Percentiles rank a stretch among this genome's conserved stretches.
Conservation (phyloP, 352 stramenopile genomes). For the Phytophthora aleatoria region DNA sequence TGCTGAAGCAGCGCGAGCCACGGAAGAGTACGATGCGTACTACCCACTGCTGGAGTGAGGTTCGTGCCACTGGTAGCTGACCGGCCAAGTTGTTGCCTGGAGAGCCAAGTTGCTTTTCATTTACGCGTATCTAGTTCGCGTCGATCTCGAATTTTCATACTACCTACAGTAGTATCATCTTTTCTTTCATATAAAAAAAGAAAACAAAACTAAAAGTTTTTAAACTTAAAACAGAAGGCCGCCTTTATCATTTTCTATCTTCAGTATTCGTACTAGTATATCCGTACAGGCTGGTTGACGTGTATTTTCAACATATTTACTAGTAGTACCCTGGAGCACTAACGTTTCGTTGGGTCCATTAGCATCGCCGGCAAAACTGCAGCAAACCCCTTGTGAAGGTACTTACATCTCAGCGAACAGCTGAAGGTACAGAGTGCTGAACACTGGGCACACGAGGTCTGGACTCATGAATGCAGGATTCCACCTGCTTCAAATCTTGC, state of each 20-base stretch:
- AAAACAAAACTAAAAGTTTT: too few species aligned
- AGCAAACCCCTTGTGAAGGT: slow-evolving; percentile 6
- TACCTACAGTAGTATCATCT: not conserved
- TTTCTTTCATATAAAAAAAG: not conserved
- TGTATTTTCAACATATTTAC: slow-evolving; percentile 19
- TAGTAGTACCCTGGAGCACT: slow-evolving; percentile 5
- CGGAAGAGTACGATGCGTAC: not conserved
- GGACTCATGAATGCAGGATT: slow-evolving; percentile 18
- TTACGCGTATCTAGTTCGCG: too few species aligned
- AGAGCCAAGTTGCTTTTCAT: too few species aligned
- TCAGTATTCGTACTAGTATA: slow-evolving; percentile 3
- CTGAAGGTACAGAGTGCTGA: slow-evolving; percentile 15
- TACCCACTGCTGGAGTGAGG: not conserved
- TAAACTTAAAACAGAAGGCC: too few species aligned
- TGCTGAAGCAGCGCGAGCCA: not conserved
- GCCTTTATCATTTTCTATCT: not conserved
- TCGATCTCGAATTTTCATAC: too few species aligned
- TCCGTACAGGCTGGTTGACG: not conserved
- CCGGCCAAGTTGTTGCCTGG: too few species aligned
- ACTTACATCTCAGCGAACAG: slow-evolving; percentile 16
- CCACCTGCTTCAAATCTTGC: not conserved
- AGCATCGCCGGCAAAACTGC: not conserved
- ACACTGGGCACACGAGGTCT: slow-evolving; percentile 20
- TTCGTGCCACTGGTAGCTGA: too few species aligned
- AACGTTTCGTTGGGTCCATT: too few species aligned